A percentile compares a stretch with the other conserved stretches of the same genome.
phyloP scores from a whole-genome alignment of 73 alveolate genomes.

The Paramecium caudatum region DNA sequence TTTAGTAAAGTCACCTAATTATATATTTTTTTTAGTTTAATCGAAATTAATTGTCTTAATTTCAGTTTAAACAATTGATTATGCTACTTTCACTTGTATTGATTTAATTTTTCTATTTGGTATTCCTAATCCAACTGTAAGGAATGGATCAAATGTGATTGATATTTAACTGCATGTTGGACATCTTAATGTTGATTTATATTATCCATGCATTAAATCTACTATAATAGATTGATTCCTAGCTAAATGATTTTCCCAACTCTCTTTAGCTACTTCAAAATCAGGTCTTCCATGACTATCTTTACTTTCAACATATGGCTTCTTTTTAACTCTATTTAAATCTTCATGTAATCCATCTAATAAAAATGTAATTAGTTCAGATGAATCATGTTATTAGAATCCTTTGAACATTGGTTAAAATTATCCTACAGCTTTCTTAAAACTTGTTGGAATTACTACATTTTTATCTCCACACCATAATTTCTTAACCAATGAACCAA shows the following conservation, averaged over 20 bases:
- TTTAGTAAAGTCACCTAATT: not conserved
- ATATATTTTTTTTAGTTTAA: not conserved
- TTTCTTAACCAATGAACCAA: conserved; percentile 66
- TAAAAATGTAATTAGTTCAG: conserved; percentile 90
- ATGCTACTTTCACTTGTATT: not conserved
- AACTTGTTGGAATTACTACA: conserved; percentile 49
- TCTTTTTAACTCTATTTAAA: conserved; percentile 89
- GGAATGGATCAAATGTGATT: conserved; percentile 96
- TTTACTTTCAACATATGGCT: conserved; percentile 90
- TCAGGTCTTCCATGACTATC: conserved; percentile 87
- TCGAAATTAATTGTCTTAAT: not conserved
- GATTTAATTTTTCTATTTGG: conserved; percentile 81
- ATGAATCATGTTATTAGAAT: conserved; percentile 72
- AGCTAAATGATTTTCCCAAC: conserved; percentile 92
- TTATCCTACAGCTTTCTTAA: conserved; percentile 74
- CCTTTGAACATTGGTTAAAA: conserved; percentile 76
- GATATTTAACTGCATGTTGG: conserved; percentile 90
- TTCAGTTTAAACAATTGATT: not conserved
- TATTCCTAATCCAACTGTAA: conserved; percentile 91
- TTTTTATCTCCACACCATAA: conserved; percentile 74
- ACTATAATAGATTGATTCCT: conserved; percentile 96
- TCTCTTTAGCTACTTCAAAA: conserved; percentile 89
- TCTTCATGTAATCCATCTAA: conserved; percentile 98
- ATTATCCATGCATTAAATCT: conserved; percentile 97
- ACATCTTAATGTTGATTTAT: conserved; percentile 92